phyloP scores from a whole-genome alignment of 108 stramenopile species.

The Nitzschia sp. region DNA sequence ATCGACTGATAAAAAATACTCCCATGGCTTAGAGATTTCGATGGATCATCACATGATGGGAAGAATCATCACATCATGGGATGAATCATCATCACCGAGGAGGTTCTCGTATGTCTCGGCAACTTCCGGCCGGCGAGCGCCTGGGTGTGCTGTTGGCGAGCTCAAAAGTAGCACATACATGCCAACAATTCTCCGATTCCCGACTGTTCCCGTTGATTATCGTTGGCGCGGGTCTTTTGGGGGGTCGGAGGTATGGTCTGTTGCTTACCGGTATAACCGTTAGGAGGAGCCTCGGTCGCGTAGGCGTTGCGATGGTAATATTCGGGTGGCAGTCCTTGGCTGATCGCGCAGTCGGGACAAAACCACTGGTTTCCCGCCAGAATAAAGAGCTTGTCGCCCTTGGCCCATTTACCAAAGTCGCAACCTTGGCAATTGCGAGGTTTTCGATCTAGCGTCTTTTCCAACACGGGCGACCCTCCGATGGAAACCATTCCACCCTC shows the following conservation, averaged over 20 bases:
- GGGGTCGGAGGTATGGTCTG: neutral
- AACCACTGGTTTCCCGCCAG: conserved; percentile 27
- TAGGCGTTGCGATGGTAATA: conserved; percentile 31
- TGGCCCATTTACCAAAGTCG: conserved; percentile 26
- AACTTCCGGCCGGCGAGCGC: too few species aligned
- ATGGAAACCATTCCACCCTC: conserved; percentile 25
- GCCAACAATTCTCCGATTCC: conserved; percentile 11
- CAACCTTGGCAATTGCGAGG: conserved; percentile 31
- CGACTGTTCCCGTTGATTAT: neutral
- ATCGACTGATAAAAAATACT: too few species aligned
- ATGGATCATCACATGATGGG: neutral
- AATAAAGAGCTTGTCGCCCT: conserved; percentile 35
- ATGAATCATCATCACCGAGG: neutral
- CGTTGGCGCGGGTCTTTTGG: neutral
- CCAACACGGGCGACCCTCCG: conserved; percentile 22
- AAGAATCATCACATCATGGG: neutral
- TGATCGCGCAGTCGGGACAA: conserved; percentile 35
- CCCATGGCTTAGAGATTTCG: too few species aligned
- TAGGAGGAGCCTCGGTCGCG: neutral
- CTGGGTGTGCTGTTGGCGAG: neutral
- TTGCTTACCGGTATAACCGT: neutral
- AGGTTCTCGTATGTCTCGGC: neutral
- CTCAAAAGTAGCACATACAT: conserved; percentile 21
- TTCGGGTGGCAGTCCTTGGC: conserved; percentile 25
- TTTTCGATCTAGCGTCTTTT: conserved; percentile 31